Percentiles rank a stretch among this genome's conserved stretches.
Evolutionary conservation across 2,329 filamentous ascomycete genomes (phyloP).

Genomic region (Taxawa tesnikishii): DNA sequence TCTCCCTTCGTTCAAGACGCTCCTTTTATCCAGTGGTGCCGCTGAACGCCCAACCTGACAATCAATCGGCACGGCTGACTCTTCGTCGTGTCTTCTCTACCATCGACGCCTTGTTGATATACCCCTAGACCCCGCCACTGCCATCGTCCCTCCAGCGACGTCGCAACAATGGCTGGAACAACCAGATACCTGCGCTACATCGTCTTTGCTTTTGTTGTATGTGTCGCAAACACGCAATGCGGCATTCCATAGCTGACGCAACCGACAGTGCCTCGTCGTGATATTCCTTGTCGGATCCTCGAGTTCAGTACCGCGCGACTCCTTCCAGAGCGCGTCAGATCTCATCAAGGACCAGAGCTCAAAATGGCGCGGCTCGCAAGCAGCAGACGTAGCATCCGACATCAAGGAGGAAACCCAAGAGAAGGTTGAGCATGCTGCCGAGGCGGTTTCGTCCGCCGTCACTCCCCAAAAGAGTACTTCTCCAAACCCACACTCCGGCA

Average conservation of each 20-base stretch:
- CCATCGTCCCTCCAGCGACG: no score
- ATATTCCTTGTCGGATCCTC: slow-evolving; percentile 72
- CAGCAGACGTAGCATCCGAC: slow-evolving; percentile 9
- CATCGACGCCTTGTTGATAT: no score
- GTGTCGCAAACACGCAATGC: slow-evolving; percentile 20
- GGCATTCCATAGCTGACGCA: slow-evolving; percentile 1
- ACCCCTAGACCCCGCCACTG: no score
- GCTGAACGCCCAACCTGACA: no score
- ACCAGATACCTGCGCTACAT: slow-evolving; percentile 62
- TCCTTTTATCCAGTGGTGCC: no score
- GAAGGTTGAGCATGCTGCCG: no score
- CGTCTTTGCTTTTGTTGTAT: slow-evolving; percentile 72
- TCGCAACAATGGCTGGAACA: slow-evolving; percentile 54
- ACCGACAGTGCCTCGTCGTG: slow-evolving; percentile 47
- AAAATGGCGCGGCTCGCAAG: slow-evolving; percentile 14
- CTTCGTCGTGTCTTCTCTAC: no score
- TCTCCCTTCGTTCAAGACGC: no score
- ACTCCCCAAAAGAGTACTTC: slow-evolving; percentile 12
- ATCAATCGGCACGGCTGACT: no score
- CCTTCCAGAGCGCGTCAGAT: slow-evolving; percentile 20
- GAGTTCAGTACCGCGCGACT: slow-evolving; percentile 25
- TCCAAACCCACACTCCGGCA: slow-evolving; percentile 16
- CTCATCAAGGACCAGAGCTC: slow-evolving; percentile 18
- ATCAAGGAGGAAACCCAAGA: slow-evolving; percentile 8
- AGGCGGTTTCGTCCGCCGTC: not conserved